Evolutionary conservation across 2,329 filamentous ascomycete genomes (phyloP).

Genomic region (Fusarium ambrosium): DNA sequence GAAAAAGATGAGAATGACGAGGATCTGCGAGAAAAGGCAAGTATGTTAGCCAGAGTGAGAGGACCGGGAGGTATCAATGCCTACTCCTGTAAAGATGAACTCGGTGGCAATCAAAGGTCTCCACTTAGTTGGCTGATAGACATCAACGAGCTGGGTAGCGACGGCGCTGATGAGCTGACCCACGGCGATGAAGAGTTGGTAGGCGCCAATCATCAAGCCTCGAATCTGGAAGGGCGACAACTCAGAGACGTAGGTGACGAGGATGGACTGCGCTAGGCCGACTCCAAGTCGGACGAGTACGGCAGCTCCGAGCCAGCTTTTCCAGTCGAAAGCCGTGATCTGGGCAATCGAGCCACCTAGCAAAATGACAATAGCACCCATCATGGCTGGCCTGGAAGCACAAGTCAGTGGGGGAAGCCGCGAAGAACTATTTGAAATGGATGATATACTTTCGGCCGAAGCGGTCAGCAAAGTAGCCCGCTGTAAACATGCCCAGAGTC

Average conservation of each 20-base stretch:
- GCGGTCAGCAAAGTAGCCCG: slow-evolving; percentile 9
- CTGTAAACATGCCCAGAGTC: slow-evolving; percentile 14
- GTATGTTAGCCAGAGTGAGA: neutral
- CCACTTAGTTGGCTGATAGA: slow-evolving; percentile 16
- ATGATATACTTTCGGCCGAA: slow-evolving; percentile 7
- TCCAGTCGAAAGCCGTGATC: neutral
- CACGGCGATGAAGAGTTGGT: slow-evolving; percentile 14
- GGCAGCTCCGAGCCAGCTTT: neutral
- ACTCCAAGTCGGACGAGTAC: neutral
- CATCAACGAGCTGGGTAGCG: slow-evolving; percentile 10
- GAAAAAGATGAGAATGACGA: neutral
- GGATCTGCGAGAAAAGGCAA: neutral
- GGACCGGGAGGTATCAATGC: neutral
- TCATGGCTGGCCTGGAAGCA: neutral
- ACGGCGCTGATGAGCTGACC: slow-evolving; percentile 11
- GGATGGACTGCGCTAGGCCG: slow-evolving; percentile 22
- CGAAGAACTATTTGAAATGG: neutral
- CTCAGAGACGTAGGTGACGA: slow-evolving; percentile 23
- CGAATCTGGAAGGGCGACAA: slow-evolving; percentile 25
- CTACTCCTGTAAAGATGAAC: slow-evolving; percentile 11
- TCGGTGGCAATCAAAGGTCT: slow-evolving; percentile 11
- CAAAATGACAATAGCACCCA: neutral
- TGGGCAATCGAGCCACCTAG: neutral
- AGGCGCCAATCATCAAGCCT: slow-evolving; percentile 24
- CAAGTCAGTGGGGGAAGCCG: neutral